Conservation (phyloP, 75 land plant species). For the Selaginella moellendorffii region DNA sequence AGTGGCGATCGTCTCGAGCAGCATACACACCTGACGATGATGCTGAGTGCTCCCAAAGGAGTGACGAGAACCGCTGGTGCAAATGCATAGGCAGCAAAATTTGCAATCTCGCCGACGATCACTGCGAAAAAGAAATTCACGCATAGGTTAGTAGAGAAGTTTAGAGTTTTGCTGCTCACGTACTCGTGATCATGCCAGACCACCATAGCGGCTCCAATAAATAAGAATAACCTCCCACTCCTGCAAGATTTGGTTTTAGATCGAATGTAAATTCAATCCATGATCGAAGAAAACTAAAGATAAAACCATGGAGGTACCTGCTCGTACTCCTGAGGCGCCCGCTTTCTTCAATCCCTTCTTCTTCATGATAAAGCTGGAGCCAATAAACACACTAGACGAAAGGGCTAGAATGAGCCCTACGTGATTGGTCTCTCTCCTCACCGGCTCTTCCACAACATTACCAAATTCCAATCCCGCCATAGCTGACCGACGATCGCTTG, state of each 20-base stretch:
- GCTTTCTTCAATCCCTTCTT: neutral
- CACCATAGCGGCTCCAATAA: conserved; percentile 74
- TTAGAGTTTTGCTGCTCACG: conserved; percentile 8
- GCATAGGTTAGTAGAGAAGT: no score
- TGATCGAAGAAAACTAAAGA: no score
- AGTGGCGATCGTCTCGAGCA: no score
- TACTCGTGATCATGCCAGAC: conserved; percentile 76
- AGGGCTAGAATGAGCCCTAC: neutral
- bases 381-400: neutral
- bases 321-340: neutral
- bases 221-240: conserved; percentile 71
- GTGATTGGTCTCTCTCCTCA: neutral
- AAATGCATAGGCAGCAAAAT: conserved; percentile 75
- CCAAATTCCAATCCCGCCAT: no score
- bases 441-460: no score
- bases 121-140: conserved; percentile 25
- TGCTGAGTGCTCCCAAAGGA: conserved; percentile 70
- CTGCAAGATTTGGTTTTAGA: conserved; percentile 18
- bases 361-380: neutral
- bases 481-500: no score
- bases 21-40: conserved; percentile 71
- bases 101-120: conserved; percentile 58
- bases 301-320: neutral
- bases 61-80: conserved; percentile 76
- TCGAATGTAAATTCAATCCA: neutral